Evolutionary conservation across 1,284 basidiomycete species (phyloP), one percentile per base, ranked within the genome.

Genomic region (Cronartium quercuum): DNA sequence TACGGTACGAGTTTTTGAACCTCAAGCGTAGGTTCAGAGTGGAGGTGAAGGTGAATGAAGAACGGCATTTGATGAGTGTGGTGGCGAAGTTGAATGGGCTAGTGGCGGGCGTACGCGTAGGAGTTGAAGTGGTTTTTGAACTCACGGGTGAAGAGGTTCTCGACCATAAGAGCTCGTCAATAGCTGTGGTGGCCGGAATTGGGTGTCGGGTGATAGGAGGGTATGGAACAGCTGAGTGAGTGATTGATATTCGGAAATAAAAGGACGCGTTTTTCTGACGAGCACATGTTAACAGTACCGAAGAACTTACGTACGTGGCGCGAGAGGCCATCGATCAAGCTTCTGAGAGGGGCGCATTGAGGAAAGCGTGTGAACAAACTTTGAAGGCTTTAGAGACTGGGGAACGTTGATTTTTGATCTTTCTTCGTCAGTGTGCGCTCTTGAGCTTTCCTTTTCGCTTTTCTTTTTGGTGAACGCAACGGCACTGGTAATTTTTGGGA

Each of bases 101-200:
- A 10, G 21, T 13, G 10, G 34, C 29, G 0, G 3, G 29, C 6
- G 40, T 21, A 38, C 40, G 35, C 10, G 63, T 65, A 2, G 51
- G 24, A 7, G 70, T 63, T 42, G 21, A 44, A 10, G 51, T 57
- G 15, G 51, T 57, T 24, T 74, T 74, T 55, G 41, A 63, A 61
- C 57, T 74, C 18, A 47, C 29, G 34, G 70, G 70, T 65, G 44
- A 74, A 55, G 70, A 74, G 37, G 41, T 74, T 29, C 41, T 66
- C 4, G 70, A 74, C 29, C 60, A 55, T 37, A 34, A 37, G 15
- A 15, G 37, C 3, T 21, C 29, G 15, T 51, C 44, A 21, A 24
- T 38, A n/a, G 47, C 44, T 57, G 47, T 57, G 21, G 18, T 57
- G 12, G 21, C 70, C 18, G 37, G 57, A 21, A 38, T 74, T 38